Evolutionary conservation across 2,329 filamentous ascomycete species (phyloP), one percentile per base, ranked within the genome.

Genomic region (Phialocephala sp.): DNA sequence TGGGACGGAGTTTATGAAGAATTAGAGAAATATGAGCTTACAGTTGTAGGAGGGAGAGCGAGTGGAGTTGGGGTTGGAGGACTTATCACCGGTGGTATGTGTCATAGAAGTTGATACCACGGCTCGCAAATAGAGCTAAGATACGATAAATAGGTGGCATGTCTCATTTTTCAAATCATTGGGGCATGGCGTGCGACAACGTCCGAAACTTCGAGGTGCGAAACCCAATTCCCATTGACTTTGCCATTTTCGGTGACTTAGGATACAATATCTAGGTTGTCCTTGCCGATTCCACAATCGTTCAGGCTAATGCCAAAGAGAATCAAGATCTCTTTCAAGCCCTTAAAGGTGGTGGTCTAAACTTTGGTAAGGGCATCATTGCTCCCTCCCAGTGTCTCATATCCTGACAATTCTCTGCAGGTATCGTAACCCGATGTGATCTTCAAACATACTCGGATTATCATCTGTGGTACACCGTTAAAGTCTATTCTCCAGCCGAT

Each of bases 361-460:
- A 68, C 6, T 43, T 43, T 14, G 41, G 41, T 43, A 43, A 6
- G 5, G 6, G 6, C 2, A 15, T 43, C 6, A 2, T 43, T 43
- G 12, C 8, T 6, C 15, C 11, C 37, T 3, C 6, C 41, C 5
- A 43, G 41, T 14, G 18, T 43, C 6, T n/a, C 41, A 2, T 18
- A 3, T 6, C 15, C 15, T 18, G 15, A 15, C 18, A 18, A 43
- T 18, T 18, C 41, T 43, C 15, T 43, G 12, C 52, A 69, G 67
- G 66, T n/a, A 66, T 70, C 36, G 66, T 70, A 4, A 82, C 82
- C 5, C 76, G 76, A 8, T 84, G 82, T 69, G 73, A 80, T 15
- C 72, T 85, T 8, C 75, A 80, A 66, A 80, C 80, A 0, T 77
- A 64, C 27, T 20, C 58, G 8, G 56, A 59, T 4, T 61, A 41